A percentile compares a stretch with the other conserved stretches of the same genome.
phyloP scores from a whole-genome alignment of 2,329 filamentous ascomycete genomes.

The Elsinoe perseae region DNA sequence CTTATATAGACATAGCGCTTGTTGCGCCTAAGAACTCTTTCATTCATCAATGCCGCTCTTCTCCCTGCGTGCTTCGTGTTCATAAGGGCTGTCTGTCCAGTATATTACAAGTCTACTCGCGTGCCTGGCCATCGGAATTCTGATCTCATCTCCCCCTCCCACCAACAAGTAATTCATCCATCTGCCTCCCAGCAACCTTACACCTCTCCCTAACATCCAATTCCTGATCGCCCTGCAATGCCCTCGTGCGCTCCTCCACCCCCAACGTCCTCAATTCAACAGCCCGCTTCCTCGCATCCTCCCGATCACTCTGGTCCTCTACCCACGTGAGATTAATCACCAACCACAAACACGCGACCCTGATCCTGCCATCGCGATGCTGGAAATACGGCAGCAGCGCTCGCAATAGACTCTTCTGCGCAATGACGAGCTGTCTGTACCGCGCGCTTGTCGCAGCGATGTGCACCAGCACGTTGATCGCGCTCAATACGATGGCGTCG shows the following conservation, averaged over 20 bases:
- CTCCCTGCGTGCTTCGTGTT: not conserved
- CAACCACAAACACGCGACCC: conserved; percentile 72
- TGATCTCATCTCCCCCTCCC: not conserved
- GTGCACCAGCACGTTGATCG: conserved; percentile 78
- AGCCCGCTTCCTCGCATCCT: conserved; percentile 59
- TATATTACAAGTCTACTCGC: not conserved
- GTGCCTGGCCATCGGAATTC: no score
- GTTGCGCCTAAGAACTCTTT: not conserved
- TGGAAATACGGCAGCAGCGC: conserved; percentile 65
- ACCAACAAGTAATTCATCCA: conserved; percentile 37
- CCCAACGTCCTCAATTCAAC: conserved; percentile 58
- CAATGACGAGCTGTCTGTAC: conserved; percentile 69
- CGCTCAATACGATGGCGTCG: conserved; percentile 52
- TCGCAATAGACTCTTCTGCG: conserved; percentile 67
- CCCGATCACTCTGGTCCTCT: conserved; percentile 62
- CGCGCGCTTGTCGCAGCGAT: conserved; percentile 73
- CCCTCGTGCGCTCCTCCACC: conserved; percentile 32
- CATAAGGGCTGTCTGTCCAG: not conserved
- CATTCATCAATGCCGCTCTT: not conserved
- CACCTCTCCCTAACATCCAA: conserved; percentile 77
- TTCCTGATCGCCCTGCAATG: conserved; percentile 52
- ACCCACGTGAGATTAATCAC: conserved; percentile 78
- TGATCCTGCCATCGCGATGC: conserved; percentile 65
- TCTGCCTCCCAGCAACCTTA: conserved; percentile 68
- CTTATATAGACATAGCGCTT: not conserved